phyloP scores from a whole-genome alignment of 2,329 filamentous ascomycete species.

The Penicillium nordicum region DNA sequence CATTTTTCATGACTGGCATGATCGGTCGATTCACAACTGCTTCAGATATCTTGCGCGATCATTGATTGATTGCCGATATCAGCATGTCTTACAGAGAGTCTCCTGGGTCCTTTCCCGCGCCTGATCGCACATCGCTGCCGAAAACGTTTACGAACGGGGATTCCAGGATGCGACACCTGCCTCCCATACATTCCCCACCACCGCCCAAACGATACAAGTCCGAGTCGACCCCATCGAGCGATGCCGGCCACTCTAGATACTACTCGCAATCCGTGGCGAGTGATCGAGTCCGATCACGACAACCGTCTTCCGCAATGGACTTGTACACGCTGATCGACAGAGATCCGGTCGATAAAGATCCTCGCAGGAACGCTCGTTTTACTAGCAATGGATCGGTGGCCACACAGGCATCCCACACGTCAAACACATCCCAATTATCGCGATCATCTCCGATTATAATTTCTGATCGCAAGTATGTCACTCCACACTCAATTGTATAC shows the following conservation, averaged over 20 bases:
- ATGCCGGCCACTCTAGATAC: constrained; percentile 22
- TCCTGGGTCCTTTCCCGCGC: not conserved
- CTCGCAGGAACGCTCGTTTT: constrained; percentile 21
- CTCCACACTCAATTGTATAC: not conserved
- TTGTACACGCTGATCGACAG: constrained; percentile 34
- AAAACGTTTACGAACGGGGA: constrained; percentile 15
- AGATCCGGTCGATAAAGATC: constrained; percentile 24
- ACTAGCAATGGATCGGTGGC: constrained; percentile 32
- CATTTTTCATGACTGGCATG: not conserved
- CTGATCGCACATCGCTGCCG: not conserved
- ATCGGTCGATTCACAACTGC: not conserved
- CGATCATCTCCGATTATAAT: constrained; percentile 20
- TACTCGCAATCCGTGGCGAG: constrained; percentile 27
- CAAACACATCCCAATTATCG: constrained; percentile 16
- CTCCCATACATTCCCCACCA: constrained; percentile 21
- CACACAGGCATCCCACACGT: constrained; percentile 20
- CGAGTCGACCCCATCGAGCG: constrained; percentile 20
- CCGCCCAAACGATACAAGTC: constrained; percentile 26
- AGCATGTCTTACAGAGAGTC: constrained; percentile 2
- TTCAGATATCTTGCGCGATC: not conserved
- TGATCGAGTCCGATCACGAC: constrained; percentile 30
- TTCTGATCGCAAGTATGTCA: constrained; percentile 21
- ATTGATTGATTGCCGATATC: not conserved
- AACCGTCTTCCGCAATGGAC: constrained; percentile 38
- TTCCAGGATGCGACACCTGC: constrained; percentile 11